phyloP scores from a whole-genome alignment of 192 early-diverging fungal species.

The Phycomyces nitens region DNA sequence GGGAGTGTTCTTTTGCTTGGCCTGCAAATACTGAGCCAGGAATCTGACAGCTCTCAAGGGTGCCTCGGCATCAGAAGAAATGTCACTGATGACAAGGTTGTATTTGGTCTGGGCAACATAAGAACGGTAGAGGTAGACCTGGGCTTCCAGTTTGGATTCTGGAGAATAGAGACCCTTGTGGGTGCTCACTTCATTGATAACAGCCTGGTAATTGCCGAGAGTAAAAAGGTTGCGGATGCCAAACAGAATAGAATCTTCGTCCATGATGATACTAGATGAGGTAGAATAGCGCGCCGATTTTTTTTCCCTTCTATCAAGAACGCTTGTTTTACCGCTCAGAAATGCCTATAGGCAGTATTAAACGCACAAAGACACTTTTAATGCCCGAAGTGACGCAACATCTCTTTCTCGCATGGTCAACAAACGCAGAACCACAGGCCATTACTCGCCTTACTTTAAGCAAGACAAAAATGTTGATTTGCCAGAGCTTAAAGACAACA shows the following conservation, averaged over 20 bases:
- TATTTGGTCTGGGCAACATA: constrained; percentile 76
- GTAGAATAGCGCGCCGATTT: neutral
- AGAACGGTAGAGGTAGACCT: constrained; percentile 74
- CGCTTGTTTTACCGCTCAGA: too few species aligned
- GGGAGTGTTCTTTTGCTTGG: constrained; percentile 36
- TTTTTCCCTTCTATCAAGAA: neutral
- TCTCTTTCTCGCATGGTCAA: neutral
- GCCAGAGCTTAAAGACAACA: constrained; percentile 24
- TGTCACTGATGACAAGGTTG: constrained; percentile 63
- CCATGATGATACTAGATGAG: constrained; percentile 31
- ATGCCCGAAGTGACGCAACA: neutral
- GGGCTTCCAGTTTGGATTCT: constrained; percentile 51
- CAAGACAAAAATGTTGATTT: constrained; percentile 17
- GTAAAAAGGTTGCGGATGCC: constrained; percentile 69
- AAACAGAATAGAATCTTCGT: constrained; percentile 57
- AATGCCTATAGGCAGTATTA: too few species aligned
- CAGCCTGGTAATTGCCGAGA: constrained; percentile 69
- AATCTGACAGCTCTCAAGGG: constrained; percentile 66
- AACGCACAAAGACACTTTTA: neutral
- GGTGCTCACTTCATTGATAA: constrained; percentile 61
- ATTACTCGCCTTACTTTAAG: constrained; percentile 17
- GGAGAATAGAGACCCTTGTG: constrained; percentile 30
- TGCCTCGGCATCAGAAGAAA: constrained; percentile 45
- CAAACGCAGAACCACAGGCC: neutral
- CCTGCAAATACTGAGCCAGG: constrained; percentile 59